phyloP scores from a whole-genome alignment of 805 yeast genomes.

The Candida rishiriensis region DNA sequence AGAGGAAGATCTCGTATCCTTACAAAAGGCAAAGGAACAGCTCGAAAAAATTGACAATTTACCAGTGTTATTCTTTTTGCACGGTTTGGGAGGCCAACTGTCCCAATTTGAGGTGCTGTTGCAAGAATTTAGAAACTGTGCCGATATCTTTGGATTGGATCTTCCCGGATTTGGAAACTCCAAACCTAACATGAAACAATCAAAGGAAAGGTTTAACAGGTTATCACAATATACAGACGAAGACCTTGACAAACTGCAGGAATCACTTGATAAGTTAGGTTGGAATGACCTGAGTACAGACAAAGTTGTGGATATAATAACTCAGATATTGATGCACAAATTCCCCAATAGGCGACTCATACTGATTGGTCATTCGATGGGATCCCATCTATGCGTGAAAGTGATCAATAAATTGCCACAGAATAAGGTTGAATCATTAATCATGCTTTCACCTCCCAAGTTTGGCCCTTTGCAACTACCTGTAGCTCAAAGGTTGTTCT shows the following conservation, averaged over 20 bases:
- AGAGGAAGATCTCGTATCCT: constrained; percentile 11
- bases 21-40: constrained; percentile 18
- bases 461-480: constrained; percentile 17
- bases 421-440: constrained; percentile 41
- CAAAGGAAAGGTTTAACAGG: constrained; percentile 9
- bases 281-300: constrained; percentile 41
- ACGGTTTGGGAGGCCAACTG: constrained; percentile 89
- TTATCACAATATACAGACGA: constrained; percentile 21
- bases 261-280: constrained; percentile 30
- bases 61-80: constrained; percentile 66
- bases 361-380: constrained; percentile 54
- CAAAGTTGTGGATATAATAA: constrained; percentile 36
- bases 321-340: constrained; percentile 33
- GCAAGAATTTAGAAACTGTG: constrained; percentile 56
- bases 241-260: constrained; percentile 15
- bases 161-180: constrained; percentile 84
- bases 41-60: constrained; percentile 37
- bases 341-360: constrained; percentile 42
- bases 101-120: constrained; percentile 78
- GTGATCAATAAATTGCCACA: constrained; percentile 34
- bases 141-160: constrained; percentile 67
- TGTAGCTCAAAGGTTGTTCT: constrained; percentile 10
- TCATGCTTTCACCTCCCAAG: constrained; percentile 45
- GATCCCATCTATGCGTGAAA: constrained; percentile 44
- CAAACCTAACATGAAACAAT: constrained; percentile 18